Conservation (phyloP, 1,139 yeast genomes). For the Geotrichum australiense region DNA sequence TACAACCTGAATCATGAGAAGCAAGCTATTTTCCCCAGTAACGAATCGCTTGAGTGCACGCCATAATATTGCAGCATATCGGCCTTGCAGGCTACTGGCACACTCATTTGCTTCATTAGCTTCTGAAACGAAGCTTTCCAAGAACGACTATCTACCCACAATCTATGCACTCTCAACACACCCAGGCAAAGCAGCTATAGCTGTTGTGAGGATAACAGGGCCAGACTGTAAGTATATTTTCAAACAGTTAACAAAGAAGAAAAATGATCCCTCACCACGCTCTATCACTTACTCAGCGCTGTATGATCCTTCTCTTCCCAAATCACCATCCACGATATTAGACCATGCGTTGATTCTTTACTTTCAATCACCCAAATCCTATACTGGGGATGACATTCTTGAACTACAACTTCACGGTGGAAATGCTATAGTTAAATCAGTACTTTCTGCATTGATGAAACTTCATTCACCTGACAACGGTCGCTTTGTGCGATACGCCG, state of each 20-base stretch:
- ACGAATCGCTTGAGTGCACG: too few species aligned
- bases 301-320: conserved; percentile 20
- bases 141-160: conserved; percentile 60
- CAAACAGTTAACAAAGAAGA: conserved; percentile 41
- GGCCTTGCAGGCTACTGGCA: too few species aligned
- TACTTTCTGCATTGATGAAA: conserved; percentile 43
- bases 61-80: too few species aligned
- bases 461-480: conserved; percentile 23
- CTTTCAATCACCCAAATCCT: conserved; percentile 72
- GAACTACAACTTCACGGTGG: conserved; percentile 95
- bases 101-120: too few species aligned
- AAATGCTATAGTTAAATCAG: conserved; percentile 68
- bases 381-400: conserved; percentile 85
- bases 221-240: conserved; percentile 47
- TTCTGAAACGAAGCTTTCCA: too few species aligned
- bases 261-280: conserved; percentile 43
- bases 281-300: conserved; percentile 46
- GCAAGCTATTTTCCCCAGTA: too few species aligned
- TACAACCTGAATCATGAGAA: too few species aligned
- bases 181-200: conserved; percentile 77
- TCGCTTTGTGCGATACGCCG: conserved; percentile 64
- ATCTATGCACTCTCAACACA: conserved; percentile 87
- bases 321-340: conserved; percentile 39
- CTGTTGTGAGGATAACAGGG: conserved; percentile 79
- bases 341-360: conserved; percentile 72